A percentile compares a stretch with the other conserved stretches of the same genome.
These are phyloP conservation scores for Boletus speciosus DNA, from an alignment of 768 basidiomycete genomes.

Conservation along the genomic window DNA sequence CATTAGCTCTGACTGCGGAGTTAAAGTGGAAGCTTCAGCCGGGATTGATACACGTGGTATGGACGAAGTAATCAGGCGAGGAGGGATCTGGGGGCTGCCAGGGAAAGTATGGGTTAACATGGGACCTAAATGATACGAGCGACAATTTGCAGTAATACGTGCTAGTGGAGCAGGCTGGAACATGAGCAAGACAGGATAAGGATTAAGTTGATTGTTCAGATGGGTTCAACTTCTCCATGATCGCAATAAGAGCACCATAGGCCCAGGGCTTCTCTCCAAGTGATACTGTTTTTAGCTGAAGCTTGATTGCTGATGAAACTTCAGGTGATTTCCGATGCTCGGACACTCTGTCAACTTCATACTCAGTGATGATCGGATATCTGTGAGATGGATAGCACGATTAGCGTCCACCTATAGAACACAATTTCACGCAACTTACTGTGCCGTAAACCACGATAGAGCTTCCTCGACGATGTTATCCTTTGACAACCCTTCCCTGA, in stretches of 20 bases:
- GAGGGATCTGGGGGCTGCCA: slow-evolving; percentile 64
- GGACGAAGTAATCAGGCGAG: slow-evolving; percentile 70
- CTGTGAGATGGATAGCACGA: slow-evolving; percentile 8
- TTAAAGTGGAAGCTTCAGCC: slow-evolving; percentile 26
- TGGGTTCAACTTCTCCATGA: slow-evolving; percentile 23
- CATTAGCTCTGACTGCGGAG: slow-evolving; percentile 18
- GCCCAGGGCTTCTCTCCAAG: slow-evolving; percentile 29
- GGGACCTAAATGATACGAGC: slow-evolving; percentile 7
- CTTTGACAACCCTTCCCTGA: slow-evolving; percentile 20
- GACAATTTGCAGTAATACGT: background rate
- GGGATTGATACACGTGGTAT: slow-evolving; percentile 53
- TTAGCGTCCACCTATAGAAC: background rate
- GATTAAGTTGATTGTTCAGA: slow-evolving; percentile 3
- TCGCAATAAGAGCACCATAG: slow-evolving; percentile 16
- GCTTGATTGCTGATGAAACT: slow-evolving; percentile 19
- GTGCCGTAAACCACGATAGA: slow-evolving; percentile 31
- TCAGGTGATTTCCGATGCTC: slow-evolving; percentile 22
- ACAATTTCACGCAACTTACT: slow-evolving; percentile 19
- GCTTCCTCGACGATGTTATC: slow-evolving; percentile 28
- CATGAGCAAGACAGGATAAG: background rate
- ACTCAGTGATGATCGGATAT: slow-evolving; percentile 9
- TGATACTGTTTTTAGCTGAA: slow-evolving; percentile 21
- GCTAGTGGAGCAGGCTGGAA: background rate
- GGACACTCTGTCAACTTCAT: slow-evolving; percentile 18
- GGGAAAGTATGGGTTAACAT: slow-evolving; percentile 54